phyloP scores from a whole-genome alignment of 1,284 basidiomycete genomes.

The Apiotrichum akiyoshidainum region DNA sequence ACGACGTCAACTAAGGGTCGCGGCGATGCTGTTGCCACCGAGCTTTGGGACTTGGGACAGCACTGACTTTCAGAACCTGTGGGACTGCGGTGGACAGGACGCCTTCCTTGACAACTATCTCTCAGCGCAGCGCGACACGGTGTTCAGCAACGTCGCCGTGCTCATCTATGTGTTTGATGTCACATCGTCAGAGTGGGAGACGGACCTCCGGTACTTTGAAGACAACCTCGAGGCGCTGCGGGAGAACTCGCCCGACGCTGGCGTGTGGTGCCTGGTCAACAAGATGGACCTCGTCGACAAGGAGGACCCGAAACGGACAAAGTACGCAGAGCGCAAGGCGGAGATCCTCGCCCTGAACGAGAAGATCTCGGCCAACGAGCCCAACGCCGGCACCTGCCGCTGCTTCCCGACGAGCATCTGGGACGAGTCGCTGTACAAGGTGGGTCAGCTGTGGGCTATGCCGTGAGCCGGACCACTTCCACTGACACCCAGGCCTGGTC shows the following conservation, averaged over 20 bases:
- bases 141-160: slow-evolving; percentile 93
- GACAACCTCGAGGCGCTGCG: slow-evolving; percentile 77
- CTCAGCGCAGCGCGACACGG: slow-evolving; percentile 79
- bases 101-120: slow-evolving; percentile 97
- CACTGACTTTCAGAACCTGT: slow-evolving; percentile 62
- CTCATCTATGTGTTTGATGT: slow-evolving; percentile 98
- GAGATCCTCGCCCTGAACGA: slow-evolving; percentile 66
- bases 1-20: no score
- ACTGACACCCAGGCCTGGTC: slow-evolving; percentile 78
- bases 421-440: slow-evolving; percentile 95
- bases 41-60: no score
- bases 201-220: slow-evolving; percentile 78
- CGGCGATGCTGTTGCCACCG: not conserved
- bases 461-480: not conserved
- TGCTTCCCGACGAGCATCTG: slow-evolving; percentile 93
- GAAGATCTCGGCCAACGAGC: slow-evolving; percentile 45
- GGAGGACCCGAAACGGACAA: slow-evolving; percentile 56
- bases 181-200: slow-evolving; percentile 62
- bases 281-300: slow-evolving; percentile 80
- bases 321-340: slow-evolving; percentile 66
- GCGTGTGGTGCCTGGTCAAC: slow-evolving; percentile 87
- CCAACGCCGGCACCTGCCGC: slow-evolving; percentile 29
- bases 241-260: slow-evolving; percentile 63
- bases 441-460: slow-evolving; percentile 43
- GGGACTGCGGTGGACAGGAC: slow-evolving; percentile 98